phyloP scores from a whole-genome alignment of 805 yeast species.

The Priceomyces fermenticarens region DNA sequence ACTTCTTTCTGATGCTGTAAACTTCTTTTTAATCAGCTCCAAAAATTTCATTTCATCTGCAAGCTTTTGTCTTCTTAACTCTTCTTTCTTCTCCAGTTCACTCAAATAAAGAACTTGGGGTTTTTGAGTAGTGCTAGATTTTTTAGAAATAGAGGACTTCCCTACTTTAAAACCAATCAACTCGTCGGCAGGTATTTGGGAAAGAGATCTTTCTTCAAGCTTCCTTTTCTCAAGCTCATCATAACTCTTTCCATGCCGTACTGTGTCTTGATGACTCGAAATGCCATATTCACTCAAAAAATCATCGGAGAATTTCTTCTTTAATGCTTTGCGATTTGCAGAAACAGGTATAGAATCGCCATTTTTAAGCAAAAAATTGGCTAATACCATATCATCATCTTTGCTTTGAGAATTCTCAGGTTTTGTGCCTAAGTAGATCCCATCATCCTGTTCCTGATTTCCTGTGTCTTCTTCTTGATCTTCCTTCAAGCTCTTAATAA shows the following conservation, averaged over 20 bases:
- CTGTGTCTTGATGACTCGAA: conserved; percentile 25
- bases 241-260: conserved; percentile 25
- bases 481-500: conserved; percentile 22
- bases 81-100: conserved; percentile 25
- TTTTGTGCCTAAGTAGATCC: conserved; percentile 36
- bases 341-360: conserved; percentile 8
- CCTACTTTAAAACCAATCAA: conserved; percentile 39
- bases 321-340: conserved; percentile 28
- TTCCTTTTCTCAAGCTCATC: conserved; percentile 18
- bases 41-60: conserved; percentile 26
- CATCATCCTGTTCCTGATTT: conserved; percentile 20
- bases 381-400: conserved; percentile 7
- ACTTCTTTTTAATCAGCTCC: conserved; percentile 25
- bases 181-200: conserved; percentile 22
- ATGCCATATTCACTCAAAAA: conserved; percentile 40
- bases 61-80: conserved; percentile 19
- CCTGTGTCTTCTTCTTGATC: conserved; percentile 8
- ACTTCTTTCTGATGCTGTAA: conserved; percentile 11
- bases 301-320: conserved; percentile 26
- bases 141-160: conserved; percentile 11
- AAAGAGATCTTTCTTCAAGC: conserved; percentile 15
- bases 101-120: conserved; percentile 11
- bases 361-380: conserved; percentile 19
- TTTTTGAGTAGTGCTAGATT: neutral
- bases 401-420: conserved; percentile 4